These are phyloP conservation scores for Streptanthus diversifolius DNA, from an alignment of 345 rosid species.

Conservation along the genomic window DNA sequence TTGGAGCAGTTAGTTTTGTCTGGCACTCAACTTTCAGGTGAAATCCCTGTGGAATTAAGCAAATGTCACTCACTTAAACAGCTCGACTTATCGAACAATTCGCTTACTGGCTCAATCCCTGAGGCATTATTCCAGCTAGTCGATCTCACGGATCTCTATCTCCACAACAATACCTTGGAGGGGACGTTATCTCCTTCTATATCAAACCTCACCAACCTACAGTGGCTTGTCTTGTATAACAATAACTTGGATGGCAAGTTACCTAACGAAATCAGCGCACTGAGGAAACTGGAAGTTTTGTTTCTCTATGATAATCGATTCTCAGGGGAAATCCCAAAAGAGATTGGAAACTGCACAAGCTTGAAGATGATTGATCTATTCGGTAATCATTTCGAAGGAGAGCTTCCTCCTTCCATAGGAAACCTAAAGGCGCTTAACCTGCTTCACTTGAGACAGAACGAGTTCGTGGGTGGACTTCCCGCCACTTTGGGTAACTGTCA, in stretches of 20 bases:
- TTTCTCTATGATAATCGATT: constrained; percentile 73
- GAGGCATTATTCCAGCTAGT: constrained; percentile 46
- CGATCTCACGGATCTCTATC: constrained; percentile 60
- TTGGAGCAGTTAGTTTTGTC: constrained; percentile 53
- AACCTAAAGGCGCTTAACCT: constrained; percentile 47
- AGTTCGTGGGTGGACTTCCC: constrained; percentile 63
- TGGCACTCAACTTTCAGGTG: constrained; percentile 56
- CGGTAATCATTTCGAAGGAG: constrained; percentile 72
- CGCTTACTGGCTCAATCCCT: constrained; percentile 68
- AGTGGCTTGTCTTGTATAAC: constrained; percentile 65
- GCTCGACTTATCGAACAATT: constrained; percentile 80
- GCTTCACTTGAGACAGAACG: constrained; percentile 85
- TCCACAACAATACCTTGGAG: constrained; percentile 81
- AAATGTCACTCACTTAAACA: constrained; percentile 56
- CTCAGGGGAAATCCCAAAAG: constrained; percentile 65
- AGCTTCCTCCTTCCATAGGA: constrained; percentile 63
- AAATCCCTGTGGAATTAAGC: constrained; percentile 60
- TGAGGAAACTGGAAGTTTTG: constrained; percentile 51
- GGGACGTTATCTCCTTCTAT: constrained; percentile 62
- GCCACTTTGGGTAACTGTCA: constrained; percentile 65
- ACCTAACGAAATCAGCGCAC: constrained; percentile 62
- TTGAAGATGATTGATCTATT: constrained; percentile 72
- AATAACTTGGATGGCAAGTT: constrained; percentile 66
- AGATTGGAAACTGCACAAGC: constrained; percentile 81
- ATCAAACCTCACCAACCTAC: constrained; percentile 65